Conservation (phyloP, 176 grass and related monocot species). For the Aegilops longissima region DNA sequence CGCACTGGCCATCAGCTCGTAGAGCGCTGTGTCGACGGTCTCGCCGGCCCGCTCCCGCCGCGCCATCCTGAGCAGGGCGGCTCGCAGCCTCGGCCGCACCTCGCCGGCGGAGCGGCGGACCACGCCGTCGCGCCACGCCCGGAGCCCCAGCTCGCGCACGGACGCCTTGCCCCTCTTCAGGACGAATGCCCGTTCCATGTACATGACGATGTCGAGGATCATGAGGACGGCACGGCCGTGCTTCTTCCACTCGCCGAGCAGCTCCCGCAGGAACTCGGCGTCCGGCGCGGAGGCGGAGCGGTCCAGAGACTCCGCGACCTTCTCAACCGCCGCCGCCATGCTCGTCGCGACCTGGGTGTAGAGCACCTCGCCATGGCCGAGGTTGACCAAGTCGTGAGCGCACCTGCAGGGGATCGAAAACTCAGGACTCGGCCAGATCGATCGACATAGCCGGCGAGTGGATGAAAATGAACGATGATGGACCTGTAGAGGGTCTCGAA, state of each 20-base stretch:
- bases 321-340: constrained; percentile 1
- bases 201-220: not conserved
- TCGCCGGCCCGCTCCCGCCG: not conserved
- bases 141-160: not conserved
- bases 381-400: not conserved
- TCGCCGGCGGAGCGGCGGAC: not conserved
- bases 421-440: not conserved
- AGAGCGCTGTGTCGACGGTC: not conserved
- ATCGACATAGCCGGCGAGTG: not conserved
- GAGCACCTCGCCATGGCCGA: not conserved
- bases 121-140: not conserved
- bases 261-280: not conserved
- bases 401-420: not conserved
- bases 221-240: not conserved
- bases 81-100: not conserved
- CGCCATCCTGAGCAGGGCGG: not conserved
- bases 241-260: not conserved
- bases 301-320: not conserved
- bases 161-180: not conserved
- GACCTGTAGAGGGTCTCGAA: not conserved
- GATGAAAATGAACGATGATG: no score
- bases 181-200: not conserved
- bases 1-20: not conserved
- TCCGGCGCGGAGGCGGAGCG: not conserved
- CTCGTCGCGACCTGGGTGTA: not conserved